These are phyloP conservation scores for Dimocarpus longan DNA, from an alignment of 345 rosid species.

Conservation along the genomic window DNA sequence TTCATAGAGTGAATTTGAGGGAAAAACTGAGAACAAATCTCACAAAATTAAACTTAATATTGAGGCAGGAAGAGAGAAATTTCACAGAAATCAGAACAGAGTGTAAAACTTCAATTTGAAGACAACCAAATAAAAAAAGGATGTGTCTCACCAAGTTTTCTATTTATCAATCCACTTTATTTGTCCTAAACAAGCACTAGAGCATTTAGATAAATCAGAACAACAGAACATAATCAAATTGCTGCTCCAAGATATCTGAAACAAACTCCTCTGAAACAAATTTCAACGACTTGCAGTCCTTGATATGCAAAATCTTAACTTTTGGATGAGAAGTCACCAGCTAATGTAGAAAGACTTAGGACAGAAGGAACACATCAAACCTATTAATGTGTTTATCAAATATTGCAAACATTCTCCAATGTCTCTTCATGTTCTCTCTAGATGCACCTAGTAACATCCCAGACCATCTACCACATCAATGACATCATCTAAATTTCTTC, in stretches of 20 bases:
- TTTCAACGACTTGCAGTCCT: background rate
- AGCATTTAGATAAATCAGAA: background rate
- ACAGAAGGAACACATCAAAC: background rate
- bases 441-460: background rate
- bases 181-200: background rate
- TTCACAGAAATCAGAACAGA: slow-evolving; percentile 1
- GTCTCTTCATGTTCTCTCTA: slow-evolving; percentile 3
- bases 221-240: background rate
- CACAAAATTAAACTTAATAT: background rate
- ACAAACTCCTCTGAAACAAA: background rate
- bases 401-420: background rate
- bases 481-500: background rate
- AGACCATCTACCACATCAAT: background rate
- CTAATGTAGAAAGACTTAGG: background rate
- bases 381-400: background rate
- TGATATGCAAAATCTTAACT: background rate
- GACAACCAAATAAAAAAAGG: background rate
- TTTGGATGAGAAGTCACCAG: background rate
- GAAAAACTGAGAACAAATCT: background rate
- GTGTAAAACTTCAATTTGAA: background rate
- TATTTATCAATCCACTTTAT: background rate
- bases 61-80: background rate
- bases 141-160: no score
- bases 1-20: background rate
- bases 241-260: background rate